Base-by-base conservation (phyloP, 2,329 filamentous ascomycete species). In the Botrytis fabae region DNA sequence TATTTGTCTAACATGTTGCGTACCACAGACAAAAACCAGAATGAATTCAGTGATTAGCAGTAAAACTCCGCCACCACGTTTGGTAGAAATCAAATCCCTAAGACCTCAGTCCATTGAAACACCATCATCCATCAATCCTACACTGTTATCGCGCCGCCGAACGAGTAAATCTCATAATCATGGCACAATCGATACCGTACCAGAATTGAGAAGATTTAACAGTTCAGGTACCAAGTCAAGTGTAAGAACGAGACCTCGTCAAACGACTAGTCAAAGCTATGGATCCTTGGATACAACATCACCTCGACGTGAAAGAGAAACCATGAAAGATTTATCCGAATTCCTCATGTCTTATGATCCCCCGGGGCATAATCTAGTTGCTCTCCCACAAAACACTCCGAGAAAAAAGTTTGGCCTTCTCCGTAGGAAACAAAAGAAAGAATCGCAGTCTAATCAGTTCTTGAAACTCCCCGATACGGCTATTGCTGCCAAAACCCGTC, bases 381-480 rank as follows among this genome's bases (percentile, higher is more conserved):
- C 86, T 9, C 80, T 83, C 54, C 83, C 80, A 1, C 74, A 78
- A 1, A 73, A 78, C 54, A 74, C 80, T 42, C 79, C 82, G 48
- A 77, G 78, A 54, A 81, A 80, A 35, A 83, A 71, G 35, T 63
- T 73, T 44, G 40, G 65, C 42, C 64, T 84, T 22, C 81, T 86
- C 60, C 77, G 80, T 46, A 82, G 78, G 48, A 80, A 80, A 28
- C 74, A 72, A 62, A 77, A 62, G 54, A 76, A 71, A 62, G 84
- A 81, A 75, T 84, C 78, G 60, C 75, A 74, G 42, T 9, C 76
- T 74, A 79, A 79, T 1, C 76, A 79, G 40, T 74, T 80, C 35
- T 79, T 85, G 74, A 80, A 78, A 70, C 82, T 90, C 5, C 88
- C 88, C 14, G 87, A 90, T 77, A 85, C 85, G 38, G 87, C 87